Evolutionary conservation across 768 basidiomycete genomes (phyloP), one percentile per base, ranked within the genome.

Genomic region (Thelephora ganbajun): DNA sequence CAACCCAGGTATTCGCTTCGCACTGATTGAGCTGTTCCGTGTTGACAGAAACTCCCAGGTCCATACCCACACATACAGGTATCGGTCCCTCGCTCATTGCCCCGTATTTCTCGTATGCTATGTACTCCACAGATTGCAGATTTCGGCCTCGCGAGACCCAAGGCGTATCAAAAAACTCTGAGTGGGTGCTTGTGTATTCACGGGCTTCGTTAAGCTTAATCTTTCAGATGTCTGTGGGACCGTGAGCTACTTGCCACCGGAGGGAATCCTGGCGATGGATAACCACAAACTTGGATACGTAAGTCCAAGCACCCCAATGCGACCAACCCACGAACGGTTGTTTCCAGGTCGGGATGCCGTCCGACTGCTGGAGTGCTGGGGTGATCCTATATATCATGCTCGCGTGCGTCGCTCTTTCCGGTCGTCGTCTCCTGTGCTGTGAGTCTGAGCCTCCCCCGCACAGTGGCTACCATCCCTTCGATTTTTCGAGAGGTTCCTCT

Each of bases 361-460:
- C 86, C 2, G 88, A 91, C 61, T 90, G 87, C 56, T 91, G 88
- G 88, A 88, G 87, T 54, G 75, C 82, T 11, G 88, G 88, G 5
- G 74, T 89, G 5, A 78, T 85, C 46, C 63, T 90, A 45, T 89
- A 80, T 53, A 78, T 87, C 48, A 90, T 90, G 85, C 67, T 91
- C 44, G 73, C 76, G 88, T 90, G 65, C 51, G 84, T 71, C 35
- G 36, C 46, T 37, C 46, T 45, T 9, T 30, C 26, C 26, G 26
- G 26, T 30, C 41, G 6, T 33, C 18, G 16, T 33, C 18, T 35
- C 34, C 44, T 33, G 36, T 23, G 11, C 22, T 48, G 33, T 13
- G 19, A 47, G 30, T 12, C 12, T 37, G 39, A 13, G 5, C 19
- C 37, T n/a, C 39, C 12, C 44, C 6, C 34, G 22, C 16, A 23